Evolutionary conservation across 192 early-diverging fungal genomes (phyloP), one percentile per base, ranked within the genome.

Genomic region (Linnemannia schmuckeri): DNA sequence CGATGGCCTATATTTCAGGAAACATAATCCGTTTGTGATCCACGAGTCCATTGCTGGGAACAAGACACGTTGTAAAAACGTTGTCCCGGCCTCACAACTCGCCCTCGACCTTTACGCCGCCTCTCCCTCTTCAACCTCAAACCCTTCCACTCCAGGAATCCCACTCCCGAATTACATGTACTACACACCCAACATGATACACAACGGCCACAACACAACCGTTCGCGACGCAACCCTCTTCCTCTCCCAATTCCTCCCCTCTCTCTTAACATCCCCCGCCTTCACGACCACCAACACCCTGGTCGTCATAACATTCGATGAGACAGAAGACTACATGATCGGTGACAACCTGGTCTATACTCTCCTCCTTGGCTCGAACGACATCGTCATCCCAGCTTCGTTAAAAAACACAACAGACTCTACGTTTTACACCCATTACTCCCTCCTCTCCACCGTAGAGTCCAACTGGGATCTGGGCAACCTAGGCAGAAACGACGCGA

Each of bases 1-100:
- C 12, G 61, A 66, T 10, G 61, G 61, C 10, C 13, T 66, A 6
- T 94, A 94, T 84, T 78, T 81, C 69, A 86, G 94, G 69, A 96
- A 95, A 80, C 95, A 96, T 88, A 94, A 94, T 80, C 95, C 95
- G 7, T 95, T 96, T 85, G 89, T 94, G 33, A 90, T 87, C 37
- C 91, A 92, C 74, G 89, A 78, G 44, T 87, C 82, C 55, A 93
- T 96, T 71, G 47, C 77, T 24, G 79, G 38, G 49, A 92, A 94
- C 85, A n/a, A 90, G 24, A 81, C 92, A 20, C 88, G 93, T 10
- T 94, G 94, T 78, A 89, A 89, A 66, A 75, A 93, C 15, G 92
- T 96, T 57, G 94, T 95, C 3, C 82, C 83, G 70, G 77, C 88
- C 8, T 76, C 83, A 37, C 90, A 95, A 80, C 76, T 96, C 41